Evolutionary conservation across 2,329 filamentous ascomycete genomes (phyloP).

Genomic region (Emericellopsis cladophorae): DNA sequence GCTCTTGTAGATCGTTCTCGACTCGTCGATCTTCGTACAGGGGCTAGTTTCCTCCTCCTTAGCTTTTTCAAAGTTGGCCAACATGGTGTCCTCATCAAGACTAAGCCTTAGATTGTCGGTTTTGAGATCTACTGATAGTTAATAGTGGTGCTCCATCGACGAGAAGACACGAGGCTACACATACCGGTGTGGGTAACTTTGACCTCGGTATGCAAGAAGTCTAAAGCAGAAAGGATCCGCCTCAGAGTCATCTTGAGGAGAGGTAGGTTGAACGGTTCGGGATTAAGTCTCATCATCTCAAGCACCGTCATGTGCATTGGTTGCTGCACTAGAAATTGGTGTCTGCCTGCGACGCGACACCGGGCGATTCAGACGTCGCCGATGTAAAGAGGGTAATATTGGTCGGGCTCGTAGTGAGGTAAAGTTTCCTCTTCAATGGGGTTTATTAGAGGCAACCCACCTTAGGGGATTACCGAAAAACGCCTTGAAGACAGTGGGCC

Average conservation of each 20-base stretch:
- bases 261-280: background rate
- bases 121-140: background rate
- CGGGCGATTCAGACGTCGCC: background rate
- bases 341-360: background rate
- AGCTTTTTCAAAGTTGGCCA: background rate
- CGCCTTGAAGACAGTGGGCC: too few relatives aligned
- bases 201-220: background rate
- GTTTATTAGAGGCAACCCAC: background rate
- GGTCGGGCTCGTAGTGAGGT: background rate
- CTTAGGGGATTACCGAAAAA: too few relatives aligned
- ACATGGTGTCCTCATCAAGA: background rate
- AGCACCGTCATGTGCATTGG: background rate
- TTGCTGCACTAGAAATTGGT: background rate
- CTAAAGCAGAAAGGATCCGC: background rate
- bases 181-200: background rate
- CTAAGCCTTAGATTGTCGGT: background rate
- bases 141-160: background rate
- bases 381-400: background rate
- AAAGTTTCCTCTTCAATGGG: background rate
- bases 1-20: background rate
- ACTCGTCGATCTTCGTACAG: background rate
- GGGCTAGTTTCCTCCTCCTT: background rate
- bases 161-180: background rate
- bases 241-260: background rate
- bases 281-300: background rate